Conservation (phyloP, 257 asterid genomes). For the Nicotiana tabacum region DNA sequence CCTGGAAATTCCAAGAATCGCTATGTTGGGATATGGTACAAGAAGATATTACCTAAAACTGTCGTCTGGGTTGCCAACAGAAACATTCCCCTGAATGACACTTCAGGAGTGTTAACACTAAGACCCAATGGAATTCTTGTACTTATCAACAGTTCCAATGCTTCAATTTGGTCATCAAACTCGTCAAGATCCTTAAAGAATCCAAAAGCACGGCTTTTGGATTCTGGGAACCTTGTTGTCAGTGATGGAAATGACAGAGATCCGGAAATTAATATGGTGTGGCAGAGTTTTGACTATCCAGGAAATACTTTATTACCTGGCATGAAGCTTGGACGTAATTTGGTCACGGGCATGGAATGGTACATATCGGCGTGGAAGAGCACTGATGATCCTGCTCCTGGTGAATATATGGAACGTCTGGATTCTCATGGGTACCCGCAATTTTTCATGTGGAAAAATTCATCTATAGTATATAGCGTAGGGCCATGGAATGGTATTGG, state of each 20-base stretch:
- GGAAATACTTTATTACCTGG: conserved; percentile 8
- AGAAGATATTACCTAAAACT: background rate
- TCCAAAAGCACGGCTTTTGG: conserved; percentile 7
- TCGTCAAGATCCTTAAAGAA: background rate
- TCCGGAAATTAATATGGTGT: background rate
- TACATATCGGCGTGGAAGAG: conserved; percentile 15
- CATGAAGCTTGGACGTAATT: conserved; percentile 16
- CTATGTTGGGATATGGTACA: conserved; percentile 9
- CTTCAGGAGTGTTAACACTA: background rate
- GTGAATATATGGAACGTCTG: conserved; percentile 1
- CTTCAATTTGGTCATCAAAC: background rate
- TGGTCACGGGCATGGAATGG: background rate
- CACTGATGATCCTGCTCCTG: conserved; percentile 14
- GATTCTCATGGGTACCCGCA: conserved; percentile 4
- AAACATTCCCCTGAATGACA: background rate
- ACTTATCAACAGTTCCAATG: background rate
- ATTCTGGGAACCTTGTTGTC: conserved; percentile 7
- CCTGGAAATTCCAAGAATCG: conserved; percentile 6
- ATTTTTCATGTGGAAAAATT: background rate
- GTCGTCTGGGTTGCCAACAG: conserved; percentile 14
- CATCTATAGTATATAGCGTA: background rate
- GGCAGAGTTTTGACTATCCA: conserved; percentile 24
- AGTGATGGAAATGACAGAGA: background rate
- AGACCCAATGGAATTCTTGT: background rate
- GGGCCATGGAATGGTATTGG: conserved; percentile 20